Conservation (phyloP, 2,329 filamentous ascomycete species). For the Aspergillus unguis region DNA sequence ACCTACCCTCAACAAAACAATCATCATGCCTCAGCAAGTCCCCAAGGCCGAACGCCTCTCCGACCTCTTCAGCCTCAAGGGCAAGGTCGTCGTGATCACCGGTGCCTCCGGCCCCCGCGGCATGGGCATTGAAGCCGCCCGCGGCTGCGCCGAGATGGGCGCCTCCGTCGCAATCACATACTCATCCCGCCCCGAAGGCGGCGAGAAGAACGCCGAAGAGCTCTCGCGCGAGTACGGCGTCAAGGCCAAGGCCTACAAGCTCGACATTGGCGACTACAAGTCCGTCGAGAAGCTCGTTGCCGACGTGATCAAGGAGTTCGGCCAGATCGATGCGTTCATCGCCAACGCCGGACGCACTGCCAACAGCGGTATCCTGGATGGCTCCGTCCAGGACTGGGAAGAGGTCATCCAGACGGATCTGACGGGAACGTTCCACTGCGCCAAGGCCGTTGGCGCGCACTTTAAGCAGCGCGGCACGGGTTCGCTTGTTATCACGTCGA, state of each 20-base stretch:
- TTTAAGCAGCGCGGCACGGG: constrained; percentile 65
- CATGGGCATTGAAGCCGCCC: constrained; percentile 65
- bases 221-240: constrained; percentile 58
- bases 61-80: constrained; percentile 48
- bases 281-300: constrained; percentile 56
- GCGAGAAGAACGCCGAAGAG: constrained; percentile 64
- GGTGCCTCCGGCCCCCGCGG: constrained; percentile 59
- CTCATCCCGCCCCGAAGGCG: constrained; percentile 58
- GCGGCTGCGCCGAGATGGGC: constrained; percentile 62
- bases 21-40: constrained; percentile 39
- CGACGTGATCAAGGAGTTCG: constrained; percentile 65
- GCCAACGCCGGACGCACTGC: constrained; percentile 70
- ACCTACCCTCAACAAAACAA: neutral
- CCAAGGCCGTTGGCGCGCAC: constrained; percentile 80
- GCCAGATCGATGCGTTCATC: constrained; percentile 65
- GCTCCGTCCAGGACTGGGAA: constrained; percentile 67
- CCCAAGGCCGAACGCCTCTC: constrained; percentile 34
- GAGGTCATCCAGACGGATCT: constrained; percentile 82
- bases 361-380: constrained; percentile 65
- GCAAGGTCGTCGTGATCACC: constrained; percentile 48
- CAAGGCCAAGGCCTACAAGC: constrained; percentile 67
- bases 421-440: constrained; percentile 81
- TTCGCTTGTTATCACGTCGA: constrained; percentile 64
- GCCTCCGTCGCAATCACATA: constrained; percentile 67
- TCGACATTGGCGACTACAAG: constrained; percentile 57